Conservation (phyloP, 805 yeast species). For the Saccharomycopsis babjevae region DNA sequence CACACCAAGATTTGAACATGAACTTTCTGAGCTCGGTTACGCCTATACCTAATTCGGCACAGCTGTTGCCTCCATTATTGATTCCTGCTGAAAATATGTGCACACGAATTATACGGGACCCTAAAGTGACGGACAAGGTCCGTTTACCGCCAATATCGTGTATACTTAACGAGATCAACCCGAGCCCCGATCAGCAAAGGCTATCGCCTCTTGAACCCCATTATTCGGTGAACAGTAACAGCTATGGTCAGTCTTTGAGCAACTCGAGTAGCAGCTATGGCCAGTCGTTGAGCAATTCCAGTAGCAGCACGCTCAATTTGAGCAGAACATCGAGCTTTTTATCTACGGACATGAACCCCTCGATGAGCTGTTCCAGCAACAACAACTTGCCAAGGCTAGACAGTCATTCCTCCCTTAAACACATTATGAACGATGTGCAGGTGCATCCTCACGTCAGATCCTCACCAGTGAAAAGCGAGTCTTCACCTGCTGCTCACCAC, state of each 20-base stretch:
- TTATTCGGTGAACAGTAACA: not conserved
- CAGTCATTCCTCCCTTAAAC: not conserved
- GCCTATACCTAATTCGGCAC: not conserved
- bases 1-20: not conserved
- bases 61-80: not conserved
- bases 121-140: not conserved
- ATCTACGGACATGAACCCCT: not conserved
- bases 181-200: not conserved
- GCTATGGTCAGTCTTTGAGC: not conserved
- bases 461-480: not conserved
- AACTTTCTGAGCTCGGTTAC: not conserved
- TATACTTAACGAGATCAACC: not conserved
- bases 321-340: not conserved
- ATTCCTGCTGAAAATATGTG: not conserved
- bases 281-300: not conserved
- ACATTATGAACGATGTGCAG: not conserved
- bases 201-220: not conserved
- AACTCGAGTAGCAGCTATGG: not conserved
- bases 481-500: not conserved
- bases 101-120: not conserved
- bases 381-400: not conserved
- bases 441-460: not conserved
- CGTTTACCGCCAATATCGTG: not conserved
- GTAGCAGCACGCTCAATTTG: not conserved
- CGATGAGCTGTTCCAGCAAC: not conserved